Base-by-base conservation (phyloP, 371 early-diverging fungal species). In the Amoeboradix gromovi region DNA sequence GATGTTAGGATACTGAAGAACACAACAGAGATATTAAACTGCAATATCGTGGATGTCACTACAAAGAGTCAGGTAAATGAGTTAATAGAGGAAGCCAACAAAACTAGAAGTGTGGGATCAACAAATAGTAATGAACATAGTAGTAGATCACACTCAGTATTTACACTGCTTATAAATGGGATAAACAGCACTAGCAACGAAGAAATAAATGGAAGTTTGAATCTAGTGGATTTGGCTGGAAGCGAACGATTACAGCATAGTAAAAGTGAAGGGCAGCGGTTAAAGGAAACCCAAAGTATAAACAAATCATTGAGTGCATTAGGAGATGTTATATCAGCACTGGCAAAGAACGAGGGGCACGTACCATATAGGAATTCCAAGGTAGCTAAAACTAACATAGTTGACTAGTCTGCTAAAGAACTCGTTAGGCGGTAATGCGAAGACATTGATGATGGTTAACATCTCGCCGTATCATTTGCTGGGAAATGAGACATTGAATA, bases 361-460 rank as follows among this genome's bases (percentile, higher is more conserved):
- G 69, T 66, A 5, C 97, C 98, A 29, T 98, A 96, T 80, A 86
- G 98, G 76, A 97, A 98, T 80, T 90, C 90, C 67, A 97, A 97
- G n/a, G n/a, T n/a, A n/a, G n/a, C n/a, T n/a, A n/a, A n/a, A n/a
- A n/a, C n/a, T n/a, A n/a, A n/a, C n/a, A n/a, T n/a, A n/a, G 78
- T 80, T 98, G 69, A 98, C 98, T 1, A 85, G 97, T 78, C 91
- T 97, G 70, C 78, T 98, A 69, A 94, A 96, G 85, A 97, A 97
- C 78, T 92, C 95, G 0, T 80, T 98, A 31, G 97, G 97, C 76
- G 97, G 97, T 75, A 91, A 92, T 79, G 92, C 93, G 31, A 84
- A 92, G 31, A 94, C 94, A 22, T 95, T 94, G 0, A 77, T 96
- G 27, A 91, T 98, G 5, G 83, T 84, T 75, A 86, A 84, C 28